Evolutionary conservation across 2,329 filamentous ascomycete species (phyloP), one percentile per base, ranked within the genome.

Genomic region (Penicillium sp.): DNA sequence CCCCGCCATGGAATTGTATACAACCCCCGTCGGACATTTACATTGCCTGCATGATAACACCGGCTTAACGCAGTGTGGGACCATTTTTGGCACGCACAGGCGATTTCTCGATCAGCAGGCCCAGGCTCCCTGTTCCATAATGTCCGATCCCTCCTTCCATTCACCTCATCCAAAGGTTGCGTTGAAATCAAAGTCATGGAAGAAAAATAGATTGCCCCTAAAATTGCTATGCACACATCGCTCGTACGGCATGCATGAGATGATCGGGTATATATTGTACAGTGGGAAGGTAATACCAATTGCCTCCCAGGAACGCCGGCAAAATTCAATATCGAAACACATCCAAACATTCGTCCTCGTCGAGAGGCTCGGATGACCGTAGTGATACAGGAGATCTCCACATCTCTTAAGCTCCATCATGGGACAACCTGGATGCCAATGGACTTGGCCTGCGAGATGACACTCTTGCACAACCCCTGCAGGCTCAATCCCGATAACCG

Each of bases 391-490:
- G 29, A 39, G 21, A 10, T 39, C 36, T 4, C 36, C 3, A 21
- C 3, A 21, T n/a, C 9, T 9, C 8, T 13, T 23, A 3, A 13
- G 36, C 16, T 13, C 31, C 31, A 52, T 69, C 60, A 91, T 56
- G 86, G 81, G 52, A 88, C 81, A 38, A 94, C 83, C 44, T 81
- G 78, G 51, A 94, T 81, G 15, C 89, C 89, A 65, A 91, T 85
- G 18, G 86, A 87, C 75, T 85, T 89, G 52, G 86, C 85, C 73
- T 89, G 86, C 61, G 79, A 85, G 61, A 93, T 89, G 55, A 93
- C 79, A 49, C 85, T 84, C 74, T 82, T 85, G 75, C 88, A 90
- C 26, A 93, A 67, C 1, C 86, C 86, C 70, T 90, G 80, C 48
- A 92, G 73, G 44, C 83, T 81, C 64, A 90, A 70, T 2, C 88